Evolutionary conservation across 352 stramenopile species (phyloP).

Genomic region (Phytophthora litchii): DNA sequence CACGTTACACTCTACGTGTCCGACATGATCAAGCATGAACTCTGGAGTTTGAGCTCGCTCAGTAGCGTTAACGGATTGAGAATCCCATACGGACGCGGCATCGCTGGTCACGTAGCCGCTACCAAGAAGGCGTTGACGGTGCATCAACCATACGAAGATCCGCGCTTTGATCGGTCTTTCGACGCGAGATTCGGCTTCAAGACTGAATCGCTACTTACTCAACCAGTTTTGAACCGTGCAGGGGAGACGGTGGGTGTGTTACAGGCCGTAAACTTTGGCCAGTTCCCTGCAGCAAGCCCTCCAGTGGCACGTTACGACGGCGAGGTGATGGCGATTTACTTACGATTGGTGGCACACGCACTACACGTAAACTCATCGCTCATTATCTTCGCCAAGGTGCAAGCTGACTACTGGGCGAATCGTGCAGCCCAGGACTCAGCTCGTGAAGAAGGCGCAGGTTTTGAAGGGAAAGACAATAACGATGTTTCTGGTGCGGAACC

Average conservation of each 20-base stretch:
- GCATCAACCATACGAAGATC: constrained; percentile 74
- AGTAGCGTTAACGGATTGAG: constrained; percentile 76
- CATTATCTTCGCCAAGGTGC: constrained; percentile 84
- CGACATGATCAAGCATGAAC: constrained; percentile 74
- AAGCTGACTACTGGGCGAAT: constrained; percentile 78
- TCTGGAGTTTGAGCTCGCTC: constrained; percentile 75
- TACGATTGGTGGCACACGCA: constrained; percentile 60
- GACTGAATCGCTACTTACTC: constrained; percentile 75
- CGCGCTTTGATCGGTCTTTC: constrained; percentile 81
- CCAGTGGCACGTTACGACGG: constrained; percentile 65
- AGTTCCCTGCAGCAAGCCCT: constrained; percentile 55
- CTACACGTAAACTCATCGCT: constrained; percentile 76
- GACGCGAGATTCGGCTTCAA: constrained; percentile 87
- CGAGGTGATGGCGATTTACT: constrained; percentile 68
- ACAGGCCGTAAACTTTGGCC: constrained; percentile 62
- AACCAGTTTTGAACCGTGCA: constrained; percentile 72
- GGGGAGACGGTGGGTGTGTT: constrained; percentile 73
- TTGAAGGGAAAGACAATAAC: constrained; percentile 1
- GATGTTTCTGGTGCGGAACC: constrained; percentile 28
- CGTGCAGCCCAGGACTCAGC: constrained; percentile 41
- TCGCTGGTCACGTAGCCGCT: constrained; percentile 68
- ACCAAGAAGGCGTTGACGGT: constrained; percentile 69
- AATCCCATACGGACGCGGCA: constrained; percentile 78
- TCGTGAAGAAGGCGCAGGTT: constrained; percentile 10
- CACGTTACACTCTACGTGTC: constrained; percentile 77